Conservation (phyloP, 441 rosid species). For the Croton setiger region DNA sequence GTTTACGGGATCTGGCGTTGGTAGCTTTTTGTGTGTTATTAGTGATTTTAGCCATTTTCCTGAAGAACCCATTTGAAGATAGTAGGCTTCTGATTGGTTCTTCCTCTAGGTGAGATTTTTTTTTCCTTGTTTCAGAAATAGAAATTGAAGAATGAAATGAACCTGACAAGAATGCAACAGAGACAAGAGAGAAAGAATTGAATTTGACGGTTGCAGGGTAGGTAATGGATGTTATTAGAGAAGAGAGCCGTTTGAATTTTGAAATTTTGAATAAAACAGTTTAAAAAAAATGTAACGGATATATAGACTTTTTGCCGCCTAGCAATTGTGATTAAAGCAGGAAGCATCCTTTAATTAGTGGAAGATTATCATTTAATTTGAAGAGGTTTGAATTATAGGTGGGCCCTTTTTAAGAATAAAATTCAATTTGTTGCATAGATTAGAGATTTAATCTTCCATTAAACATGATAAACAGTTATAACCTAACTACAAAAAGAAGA, state of each 20-base stretch:
- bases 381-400: too few species aligned
- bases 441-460: too few species aligned
- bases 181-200: not conserved
- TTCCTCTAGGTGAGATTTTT: not conserved
- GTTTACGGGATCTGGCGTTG: slow-evolving; percentile 41
- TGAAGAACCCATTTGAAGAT: slow-evolving; percentile 65
- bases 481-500: too few species aligned
- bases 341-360: not conserved
- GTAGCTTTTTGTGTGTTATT: slow-evolving; percentile 44
- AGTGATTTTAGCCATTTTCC: slow-evolving; percentile 82
- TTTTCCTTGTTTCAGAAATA: not conserved
- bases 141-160: not conserved
- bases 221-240: not conserved
- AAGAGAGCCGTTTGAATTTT: slow-evolving; percentile 30
- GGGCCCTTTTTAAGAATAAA: too few species aligned
- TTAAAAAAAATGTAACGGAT: slow-evolving; percentile 26
- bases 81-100: not conserved
- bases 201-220: not conserved
- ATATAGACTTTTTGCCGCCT: slow-evolving; percentile 20
- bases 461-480: too few species aligned
- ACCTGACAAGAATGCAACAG: not conserved
- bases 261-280: slow-evolving; percentile 27
- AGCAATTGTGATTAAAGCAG: not conserved
- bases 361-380: not conserved
- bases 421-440: too few species aligned